These are phyloP conservation scores for Ganoderma meredithae DNA, from an alignment of 1,284 basidiomycete species.

Conservation along the genomic window DNA sequence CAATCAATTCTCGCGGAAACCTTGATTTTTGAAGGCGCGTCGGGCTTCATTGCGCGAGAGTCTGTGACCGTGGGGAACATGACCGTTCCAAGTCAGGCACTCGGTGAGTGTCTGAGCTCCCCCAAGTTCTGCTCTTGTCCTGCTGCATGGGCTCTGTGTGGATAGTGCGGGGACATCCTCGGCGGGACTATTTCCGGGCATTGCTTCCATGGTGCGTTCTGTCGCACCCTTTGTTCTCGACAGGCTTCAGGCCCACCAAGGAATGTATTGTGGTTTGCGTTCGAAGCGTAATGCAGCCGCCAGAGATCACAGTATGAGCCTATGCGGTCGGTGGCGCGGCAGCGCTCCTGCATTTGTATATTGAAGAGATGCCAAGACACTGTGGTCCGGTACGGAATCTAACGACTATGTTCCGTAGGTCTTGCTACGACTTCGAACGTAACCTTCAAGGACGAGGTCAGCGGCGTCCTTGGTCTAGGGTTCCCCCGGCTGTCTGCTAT, in stretches of 20 bases:
- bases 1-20: not conserved
- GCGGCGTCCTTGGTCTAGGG: slow-evolving; percentile 76
- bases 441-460: slow-evolving; percentile 64
- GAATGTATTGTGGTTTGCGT: not conserved
- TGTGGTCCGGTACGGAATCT: not conserved
- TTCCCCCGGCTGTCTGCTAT: slow-evolving; percentile 77
- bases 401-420: slow-evolving; percentile 45
- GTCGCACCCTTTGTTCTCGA: not conserved
- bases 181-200: slow-evolving; percentile 4
- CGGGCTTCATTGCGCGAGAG: slow-evolving; percentile 75
- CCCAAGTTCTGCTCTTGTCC: no score
- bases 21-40: slow-evolving; percentile 51
- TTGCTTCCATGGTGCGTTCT: slow-evolving; percentile 2
- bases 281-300: not conserved
- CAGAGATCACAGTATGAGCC: slow-evolving; percentile 3
- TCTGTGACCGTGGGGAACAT: slow-evolving; percentile 64
- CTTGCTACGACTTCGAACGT: slow-evolving; percentile 69
- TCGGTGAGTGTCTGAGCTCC: slow-evolving; percentile 54
- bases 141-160: not conserved
- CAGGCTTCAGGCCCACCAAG: not conserved
- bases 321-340: not conserved
- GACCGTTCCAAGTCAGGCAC: slow-evolving; percentile 63
- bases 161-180: not conserved
- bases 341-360: not conserved
- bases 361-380: not conserved